phyloP scores from a whole-genome alignment of 768 basidiomycete genomes.

The Leccinellum rugosiceps region DNA sequence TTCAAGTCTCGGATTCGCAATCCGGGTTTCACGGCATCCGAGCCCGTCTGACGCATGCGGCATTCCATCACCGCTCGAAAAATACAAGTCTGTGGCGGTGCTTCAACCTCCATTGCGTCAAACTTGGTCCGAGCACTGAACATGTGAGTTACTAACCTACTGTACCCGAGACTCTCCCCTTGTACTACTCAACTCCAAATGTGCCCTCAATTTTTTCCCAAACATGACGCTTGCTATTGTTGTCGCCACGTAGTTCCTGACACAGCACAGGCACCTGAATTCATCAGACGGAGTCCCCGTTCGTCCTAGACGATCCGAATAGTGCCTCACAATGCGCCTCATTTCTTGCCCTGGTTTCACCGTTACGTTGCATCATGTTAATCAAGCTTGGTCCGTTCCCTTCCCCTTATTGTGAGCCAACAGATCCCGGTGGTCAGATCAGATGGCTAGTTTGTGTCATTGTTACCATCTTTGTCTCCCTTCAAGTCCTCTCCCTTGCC shows the following conservation, averaged over 20 bases:
- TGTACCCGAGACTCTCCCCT: constrained; percentile 19
- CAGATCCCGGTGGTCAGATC: constrained; percentile 2
- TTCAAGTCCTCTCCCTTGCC: not conserved
- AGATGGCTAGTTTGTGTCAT: not conserved
- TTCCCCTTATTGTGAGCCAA: constrained; percentile 7
- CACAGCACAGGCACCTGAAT: constrained; percentile 1
- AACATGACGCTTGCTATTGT: constrained; percentile 5
- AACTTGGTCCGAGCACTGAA: not conserved
- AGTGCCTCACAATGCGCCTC: not conserved
- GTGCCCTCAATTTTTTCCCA: not conserved
- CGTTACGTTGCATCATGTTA: not conserved
- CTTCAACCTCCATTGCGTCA: not conserved
- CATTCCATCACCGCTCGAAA: not conserved
- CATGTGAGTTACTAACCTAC: constrained; percentile 4
- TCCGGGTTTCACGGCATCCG: constrained; percentile 8
- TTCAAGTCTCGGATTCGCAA: constrained; percentile 8
- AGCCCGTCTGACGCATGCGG: not conserved
- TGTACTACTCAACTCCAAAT: constrained; percentile 6
- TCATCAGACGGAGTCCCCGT: not conserved
- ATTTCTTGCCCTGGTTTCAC: constrained; percentile 18
- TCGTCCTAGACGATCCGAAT: constrained; percentile 2
- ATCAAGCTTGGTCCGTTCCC: not conserved
- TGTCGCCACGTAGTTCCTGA: constrained; percentile 1
- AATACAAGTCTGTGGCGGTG: constrained; percentile 11
- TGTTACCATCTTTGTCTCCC: constrained; percentile 1